Percentiles rank a stretch among this genome's conserved stretches.
These are phyloP conservation scores for Nemania sp. DNA, from an alignment of 2,329 filamentous ascomycete genomes.

Conservation along the genomic window DNA sequence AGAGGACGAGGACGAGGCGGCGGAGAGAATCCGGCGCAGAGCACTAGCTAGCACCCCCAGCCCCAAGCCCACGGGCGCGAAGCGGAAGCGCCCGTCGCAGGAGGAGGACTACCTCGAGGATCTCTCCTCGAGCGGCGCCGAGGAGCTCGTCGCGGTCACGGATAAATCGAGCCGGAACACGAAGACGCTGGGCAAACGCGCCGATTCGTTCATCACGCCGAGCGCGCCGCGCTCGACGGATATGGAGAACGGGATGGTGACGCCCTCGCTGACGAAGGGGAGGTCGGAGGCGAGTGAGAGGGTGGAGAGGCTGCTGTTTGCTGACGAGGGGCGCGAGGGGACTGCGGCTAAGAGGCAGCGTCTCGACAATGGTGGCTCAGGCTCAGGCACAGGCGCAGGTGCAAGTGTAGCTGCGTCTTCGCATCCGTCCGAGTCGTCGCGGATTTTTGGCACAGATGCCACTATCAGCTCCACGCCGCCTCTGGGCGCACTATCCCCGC, in stretches of 20 bases:
- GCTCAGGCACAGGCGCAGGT: too few species aligned
- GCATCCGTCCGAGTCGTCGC: not conserved
- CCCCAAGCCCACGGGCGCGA: conserved; percentile 34
- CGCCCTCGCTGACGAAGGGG: conserved; percentile 40
- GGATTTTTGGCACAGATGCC: conserved; percentile 41
- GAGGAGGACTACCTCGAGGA: conserved; percentile 46
- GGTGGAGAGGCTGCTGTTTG: conserved; percentile 41
- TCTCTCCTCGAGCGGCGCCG: conserved; percentile 48
- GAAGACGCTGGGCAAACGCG: conserved; percentile 8
- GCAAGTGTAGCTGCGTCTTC: not conserved
- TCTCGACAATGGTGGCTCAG: not conserved
- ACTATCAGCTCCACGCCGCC: conserved; percentile 35
- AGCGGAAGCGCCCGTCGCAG: conserved; percentile 45
- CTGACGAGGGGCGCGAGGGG: not conserved
- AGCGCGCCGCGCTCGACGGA: conserved; percentile 22
- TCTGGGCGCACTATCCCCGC: not conserved
- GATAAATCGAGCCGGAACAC: conserved; percentile 38
- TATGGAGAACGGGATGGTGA: conserved; percentile 44
- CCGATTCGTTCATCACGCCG: conserved; percentile 27
- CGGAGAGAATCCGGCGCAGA: conserved; percentile 18
- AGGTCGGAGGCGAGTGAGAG: conserved; percentile 43
- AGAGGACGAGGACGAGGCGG: conserved; percentile 34
- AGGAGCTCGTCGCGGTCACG: conserved; percentile 42
- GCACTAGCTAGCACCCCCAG: conserved; percentile 28
- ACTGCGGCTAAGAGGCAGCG: conserved; percentile 38